Evolutionary conservation across 305 asterid genomes (phyloP), one percentile per base, ranked within the genome.

Genomic region (Fraxinus xanthoxyloides): DNA sequence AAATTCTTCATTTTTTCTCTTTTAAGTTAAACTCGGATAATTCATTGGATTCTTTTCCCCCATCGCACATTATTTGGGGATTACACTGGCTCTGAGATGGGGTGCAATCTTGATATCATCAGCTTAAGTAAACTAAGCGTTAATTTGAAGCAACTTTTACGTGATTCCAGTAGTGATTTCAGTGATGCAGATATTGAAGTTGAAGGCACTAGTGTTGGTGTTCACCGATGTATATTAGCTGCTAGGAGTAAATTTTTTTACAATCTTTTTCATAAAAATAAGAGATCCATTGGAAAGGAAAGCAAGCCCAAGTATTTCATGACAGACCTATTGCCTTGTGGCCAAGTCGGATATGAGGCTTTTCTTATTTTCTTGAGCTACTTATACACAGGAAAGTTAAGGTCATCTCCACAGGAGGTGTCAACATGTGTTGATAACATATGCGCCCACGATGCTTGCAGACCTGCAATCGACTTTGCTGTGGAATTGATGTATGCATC

Each of bases 401-500:
- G 78, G 81, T 86, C 88, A 17, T 89, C 90, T 40, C 93, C 97
- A 0, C 61, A 79, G 0, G 95, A 91, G 84, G 90, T 87, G 24
- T 88, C 93, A 0, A 91, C 95, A 1, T 92, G 97, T 77, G 93
- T 87, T 26, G 89, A 92, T 80, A 70, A 17, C 72, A 6, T 69
- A 15, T 92, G 95, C 80, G 9, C 87, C 69, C 97, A 91, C 70
- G 92, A 87, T 34, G 90, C 88, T 1, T 92, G 97, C 65, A 77
- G 90, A 40, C 93, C 97, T 46, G 92, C 93, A 56, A 85, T 92
- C 65, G 81, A 84, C 72, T 89, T 90, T 85, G 88, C 81, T 12
- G 92, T 92, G 15, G 94, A 91, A 73, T 79, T 92, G 87, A 91
- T 90, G 94, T 91, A 85, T 86, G 93, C 90, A 3, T 88, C 96